Percentiles rank a stretch among this genome's conserved stretches.
phyloP scores from a whole-genome alignment of 192 early-diverging fungal species.

The Coemansia sp. region DNA sequence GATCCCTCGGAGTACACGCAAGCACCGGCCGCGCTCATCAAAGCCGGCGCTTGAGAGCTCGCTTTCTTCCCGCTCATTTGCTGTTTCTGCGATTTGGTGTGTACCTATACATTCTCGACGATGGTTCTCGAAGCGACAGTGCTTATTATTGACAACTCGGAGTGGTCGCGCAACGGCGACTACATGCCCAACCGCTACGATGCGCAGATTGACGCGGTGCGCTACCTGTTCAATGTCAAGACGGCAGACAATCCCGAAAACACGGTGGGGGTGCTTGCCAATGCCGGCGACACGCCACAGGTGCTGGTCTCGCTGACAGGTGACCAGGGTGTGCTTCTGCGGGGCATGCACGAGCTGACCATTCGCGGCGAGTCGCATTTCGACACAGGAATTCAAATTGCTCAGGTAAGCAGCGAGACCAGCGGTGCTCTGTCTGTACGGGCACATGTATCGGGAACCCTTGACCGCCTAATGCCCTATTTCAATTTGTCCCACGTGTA shows the following conservation, averaged over 20 bases:
- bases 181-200: constrained; percentile 90
- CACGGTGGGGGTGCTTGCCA: constrained; percentile 90
- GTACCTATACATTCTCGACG: constrained; percentile 1
- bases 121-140: constrained; percentile 94
- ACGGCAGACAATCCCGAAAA: constrained; percentile 92
- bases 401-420: constrained; percentile 79
- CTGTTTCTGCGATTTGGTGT: no score
- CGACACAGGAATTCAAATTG: constrained; percentile 88
- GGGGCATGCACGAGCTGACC: constrained; percentile 75
- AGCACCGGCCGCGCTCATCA: background rate
- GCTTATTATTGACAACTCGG: constrained; percentile 92
- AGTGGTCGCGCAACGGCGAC: constrained; percentile 99
- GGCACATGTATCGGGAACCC: no score
- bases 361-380: constrained; percentile 73
- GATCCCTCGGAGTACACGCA: background rate
- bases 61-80: background rate
- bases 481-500: constrained; percentile 22
- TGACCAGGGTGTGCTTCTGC: constrained; percentile 86
- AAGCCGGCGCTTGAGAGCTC: no score
- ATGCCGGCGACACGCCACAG: constrained; percentile 93
- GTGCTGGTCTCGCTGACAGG: constrained; percentile 87
- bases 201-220: constrained; percentile 92
- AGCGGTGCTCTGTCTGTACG: background rate
- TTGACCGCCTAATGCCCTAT: no score
- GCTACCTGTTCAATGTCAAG: constrained; percentile 86